A percentile compares a stretch with the other conserved stretches of the same genome.
These are phyloP conservation scores for Metarhizium sp. DNA, from an alignment of 2,329 filamentous ascomycete species.

Conservation along the genomic window DNA sequence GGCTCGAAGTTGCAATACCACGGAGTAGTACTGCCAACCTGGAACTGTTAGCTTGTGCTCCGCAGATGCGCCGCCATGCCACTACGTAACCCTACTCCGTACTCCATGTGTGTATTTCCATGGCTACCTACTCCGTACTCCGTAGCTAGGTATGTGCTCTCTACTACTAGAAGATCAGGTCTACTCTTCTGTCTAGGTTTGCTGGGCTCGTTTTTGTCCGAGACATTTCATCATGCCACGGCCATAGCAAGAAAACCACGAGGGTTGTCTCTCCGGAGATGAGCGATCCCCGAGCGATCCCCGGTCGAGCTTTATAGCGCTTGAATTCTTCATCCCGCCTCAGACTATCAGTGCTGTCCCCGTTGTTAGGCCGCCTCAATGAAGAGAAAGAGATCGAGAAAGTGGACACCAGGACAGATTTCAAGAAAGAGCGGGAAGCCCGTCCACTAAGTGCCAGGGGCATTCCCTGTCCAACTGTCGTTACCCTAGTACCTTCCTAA, in stretches of 20 bases:
- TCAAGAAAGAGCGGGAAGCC: not conserved
- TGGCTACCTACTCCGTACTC: not conserved
- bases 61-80: not conserved
- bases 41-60: not conserved
- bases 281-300: not conserved
- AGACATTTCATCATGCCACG: conserved; percentile 10
- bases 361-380: not conserved
- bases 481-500: not conserved
- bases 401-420: not conserved
- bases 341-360: not conserved
- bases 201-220: conserved; percentile 6
- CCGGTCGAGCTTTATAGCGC: not conserved
- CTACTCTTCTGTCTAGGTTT: not conserved
- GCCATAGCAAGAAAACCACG: conserved; percentile 3
- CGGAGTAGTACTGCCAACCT: not conserved
- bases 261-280: conserved; percentile 4
- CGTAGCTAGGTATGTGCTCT: too few relatives aligned
- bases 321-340: not conserved
- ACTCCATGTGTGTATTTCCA: not conserved
- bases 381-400: not conserved
- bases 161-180: too few relatives aligned
- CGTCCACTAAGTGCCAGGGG: not conserved
- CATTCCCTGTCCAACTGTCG: conserved; percentile 1
- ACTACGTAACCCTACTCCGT: not conserved
- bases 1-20: not conserved